Conservation (phyloP, 192 early-diverging fungal genomes). For the Podila verticillata region DNA sequence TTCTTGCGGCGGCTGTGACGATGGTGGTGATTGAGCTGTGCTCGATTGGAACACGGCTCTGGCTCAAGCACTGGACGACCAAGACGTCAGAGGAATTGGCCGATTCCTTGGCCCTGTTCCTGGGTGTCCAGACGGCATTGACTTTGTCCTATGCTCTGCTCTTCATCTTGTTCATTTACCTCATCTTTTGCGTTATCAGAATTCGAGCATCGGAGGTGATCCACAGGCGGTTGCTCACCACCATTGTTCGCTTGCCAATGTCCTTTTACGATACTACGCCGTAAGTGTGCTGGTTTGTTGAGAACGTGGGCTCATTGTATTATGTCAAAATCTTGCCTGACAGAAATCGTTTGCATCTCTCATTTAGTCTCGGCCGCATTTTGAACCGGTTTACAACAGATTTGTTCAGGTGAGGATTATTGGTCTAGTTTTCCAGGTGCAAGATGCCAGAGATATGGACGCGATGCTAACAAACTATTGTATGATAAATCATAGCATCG, state of each 20-base stretch:
- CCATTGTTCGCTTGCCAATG: slow-evolving; percentile 65
- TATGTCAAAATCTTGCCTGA: background rate
- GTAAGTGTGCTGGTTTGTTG: slow-evolving; percentile 13
- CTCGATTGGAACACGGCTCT: slow-evolving; percentile 9
- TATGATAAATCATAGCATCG: slow-evolving; percentile 31
- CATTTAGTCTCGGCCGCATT: no score
- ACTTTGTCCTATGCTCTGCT: slow-evolving; percentile 9
- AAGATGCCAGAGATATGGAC: background rate
- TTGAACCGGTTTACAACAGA: no score
- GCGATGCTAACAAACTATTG: background rate
- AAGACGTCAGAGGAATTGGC: slow-evolving; percentile 33
- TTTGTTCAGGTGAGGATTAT: no score
- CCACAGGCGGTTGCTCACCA: slow-evolving; percentile 15
- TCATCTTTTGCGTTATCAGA: slow-evolving; percentile 19
- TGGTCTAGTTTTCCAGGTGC: no score
- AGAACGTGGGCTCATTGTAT: slow-evolving; percentile 61
- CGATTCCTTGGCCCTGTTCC: slow-evolving; percentile 21
- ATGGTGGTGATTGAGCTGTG: slow-evolving; percentile 8
- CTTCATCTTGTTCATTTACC: slow-evolving; percentile 16
- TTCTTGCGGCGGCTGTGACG: background rate
- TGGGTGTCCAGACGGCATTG: slow-evolving; percentile 15
- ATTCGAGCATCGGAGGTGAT: slow-evolving; percentile 38
- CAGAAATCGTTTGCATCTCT: no score
- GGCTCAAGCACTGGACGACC: slow-evolving; percentile 40
- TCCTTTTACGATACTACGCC: no score